Evolutionary conservation across 352 stramenopile species (phyloP), one percentile per base, ranked within the genome.

Genomic region (Pythium grandisporangium): DNA sequence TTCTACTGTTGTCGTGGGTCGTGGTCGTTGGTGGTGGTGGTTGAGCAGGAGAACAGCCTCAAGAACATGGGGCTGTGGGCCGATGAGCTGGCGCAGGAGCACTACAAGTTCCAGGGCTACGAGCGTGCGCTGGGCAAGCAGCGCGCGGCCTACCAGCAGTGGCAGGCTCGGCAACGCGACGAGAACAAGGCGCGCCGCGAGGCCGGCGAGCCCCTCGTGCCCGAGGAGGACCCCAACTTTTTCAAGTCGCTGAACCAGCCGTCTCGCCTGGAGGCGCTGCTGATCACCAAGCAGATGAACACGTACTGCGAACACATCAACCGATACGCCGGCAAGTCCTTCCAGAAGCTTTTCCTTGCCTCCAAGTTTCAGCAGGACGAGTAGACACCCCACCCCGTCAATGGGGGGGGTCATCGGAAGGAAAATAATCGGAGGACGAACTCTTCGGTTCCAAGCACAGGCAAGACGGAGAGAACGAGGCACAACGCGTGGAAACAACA

Each of bases 11-110:
- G n/a, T n/a, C n/a, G n/a, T n/a, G n/a, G n/a, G n/a, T n/a, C n/a
- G n/a, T n/a, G n/a, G n/a, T n/a, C n/a, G n/a, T n/a, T n/a, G n/a
- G n/a, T n/a, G n/a, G n/a, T n/a, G n/a, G n/a, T n/a, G n/a, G n/a
- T n/a, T n/a, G n/a, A n/a, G n/a, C n/a, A 69, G 51, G 93, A 98
- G 60, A 98, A 95, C 68, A 97, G 97, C 56, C 71, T 99, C n/a
- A 96, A 98, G 79, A 98, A 98, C 67, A 82, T 99, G 51, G 96
- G 84, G 53, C 74, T 93, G 39, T 98, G 93, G 92, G 95, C 98
- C 19, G 96, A 99, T 58, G 95, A 99, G 56, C 77, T 99, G 13
- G 81, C 89, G 4, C 82, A 94, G 46, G 93, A 99, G 63, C 94
- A 98, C 63, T 84, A 81, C 58, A 95, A 95, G 70, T 95, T 95